Evolutionary conservation across 2,329 filamentous ascomycete species (phyloP).

Genomic region (Periconia macrospinosa): DNA sequence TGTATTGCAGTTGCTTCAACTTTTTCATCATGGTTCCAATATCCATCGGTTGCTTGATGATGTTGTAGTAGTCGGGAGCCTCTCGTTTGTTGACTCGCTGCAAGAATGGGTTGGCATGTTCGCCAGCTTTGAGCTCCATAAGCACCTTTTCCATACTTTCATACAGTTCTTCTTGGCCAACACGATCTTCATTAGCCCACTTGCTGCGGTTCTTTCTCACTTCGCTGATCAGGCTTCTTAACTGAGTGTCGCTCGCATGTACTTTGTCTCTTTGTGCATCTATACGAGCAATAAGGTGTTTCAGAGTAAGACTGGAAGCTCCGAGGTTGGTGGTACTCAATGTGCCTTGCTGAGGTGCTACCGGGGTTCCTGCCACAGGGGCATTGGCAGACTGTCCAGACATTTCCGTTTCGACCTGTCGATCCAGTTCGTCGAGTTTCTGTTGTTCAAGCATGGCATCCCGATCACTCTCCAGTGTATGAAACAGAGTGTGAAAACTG

Average conservation of each 20-base stretch:
- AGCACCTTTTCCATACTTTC: conserved; percentile 96
- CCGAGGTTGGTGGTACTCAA: conserved; percentile 93
- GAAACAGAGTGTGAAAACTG: conserved; percentile 91
- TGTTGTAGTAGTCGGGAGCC: conserved; percentile 89
- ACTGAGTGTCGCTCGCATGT: conserved; percentile 86
- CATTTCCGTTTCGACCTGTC: conserved; percentile 94
- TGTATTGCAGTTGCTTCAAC: conserved; percentile 67
- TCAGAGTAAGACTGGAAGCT: conserved; percentile 91
- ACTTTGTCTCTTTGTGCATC: conserved; percentile 91
- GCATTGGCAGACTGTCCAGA: conserved; percentile 58
- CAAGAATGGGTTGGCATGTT: conserved; percentile 95
- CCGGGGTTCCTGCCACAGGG: conserved; percentile 54
- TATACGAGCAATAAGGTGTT: conserved; percentile 94
- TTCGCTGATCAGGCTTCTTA: conserved; percentile 92
- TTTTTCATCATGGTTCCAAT: conserved; percentile 98
- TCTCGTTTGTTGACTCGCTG: conserved; percentile 96
- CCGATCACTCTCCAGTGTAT: conserved; percentile 91
- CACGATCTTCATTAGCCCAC: conserved; percentile 97
- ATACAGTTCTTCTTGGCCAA: conserved; percentile 96
- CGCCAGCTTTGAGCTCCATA: conserved; percentile 94
- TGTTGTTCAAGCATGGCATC: conserved; percentile 98
- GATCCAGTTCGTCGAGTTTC: conserved; percentile 92
- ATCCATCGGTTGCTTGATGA: conserved; percentile 98
- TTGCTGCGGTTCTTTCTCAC: conserved; percentile 98
- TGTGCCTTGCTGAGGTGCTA: conserved; percentile 75